A percentile compares a stretch with the other conserved stretches of the same genome.
These are phyloP conservation scores for Xylariaceae sp. DNA, from an alignment of 2,329 filamentous ascomycete genomes.

Conservation along the genomic window DNA sequence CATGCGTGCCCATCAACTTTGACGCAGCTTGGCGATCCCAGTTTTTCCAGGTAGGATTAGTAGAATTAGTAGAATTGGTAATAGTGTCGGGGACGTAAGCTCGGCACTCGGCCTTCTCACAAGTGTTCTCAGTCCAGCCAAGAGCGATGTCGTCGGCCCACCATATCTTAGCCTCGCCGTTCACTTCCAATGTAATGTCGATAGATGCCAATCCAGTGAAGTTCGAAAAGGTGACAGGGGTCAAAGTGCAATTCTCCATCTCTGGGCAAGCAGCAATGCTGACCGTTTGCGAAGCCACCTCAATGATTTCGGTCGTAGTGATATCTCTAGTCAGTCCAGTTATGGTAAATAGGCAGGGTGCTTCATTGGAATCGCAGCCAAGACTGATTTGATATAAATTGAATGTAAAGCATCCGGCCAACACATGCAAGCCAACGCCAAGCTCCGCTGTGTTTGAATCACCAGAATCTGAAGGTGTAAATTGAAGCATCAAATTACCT, in stretches of 20 bases:
- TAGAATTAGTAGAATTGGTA: too few relatives aligned
- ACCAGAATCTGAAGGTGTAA: constrained; percentile 32
- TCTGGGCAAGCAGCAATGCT: constrained; percentile 34
- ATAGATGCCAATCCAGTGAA: constrained; percentile 43
- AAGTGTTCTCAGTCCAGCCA: constrained; percentile 51
- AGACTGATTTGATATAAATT: constrained; percentile 36
- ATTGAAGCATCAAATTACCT: constrained; percentile 39
- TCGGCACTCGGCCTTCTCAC: constrained; percentile 30
- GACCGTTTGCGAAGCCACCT: constrained; percentile 28
- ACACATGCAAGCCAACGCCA: constrained; percentile 34
- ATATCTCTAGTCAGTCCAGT: constrained; percentile 36
- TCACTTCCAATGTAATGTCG: constrained; percentile 48
- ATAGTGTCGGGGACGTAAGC: constrained; percentile 12
- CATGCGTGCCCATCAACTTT: constrained; percentile 13
- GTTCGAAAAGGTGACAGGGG: constrained; percentile 28
- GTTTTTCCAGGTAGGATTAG: too few relatives aligned
- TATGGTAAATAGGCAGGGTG: constrained; percentile 39
- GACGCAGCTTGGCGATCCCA: constrained; percentile 18
- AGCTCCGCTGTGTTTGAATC: constrained; percentile 31
- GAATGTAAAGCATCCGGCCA: constrained; percentile 36
- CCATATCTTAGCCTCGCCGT: constrained; percentile 47
- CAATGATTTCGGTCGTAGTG: constrained; percentile 25
- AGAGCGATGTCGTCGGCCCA: constrained; percentile 54
- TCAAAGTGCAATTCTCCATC: constrained; percentile 31
- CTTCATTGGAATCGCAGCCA: constrained; percentile 37